phyloP scores from a whole-genome alignment of 2,329 filamentous ascomycete species.

The Stachybotrys echinatus region DNA sequence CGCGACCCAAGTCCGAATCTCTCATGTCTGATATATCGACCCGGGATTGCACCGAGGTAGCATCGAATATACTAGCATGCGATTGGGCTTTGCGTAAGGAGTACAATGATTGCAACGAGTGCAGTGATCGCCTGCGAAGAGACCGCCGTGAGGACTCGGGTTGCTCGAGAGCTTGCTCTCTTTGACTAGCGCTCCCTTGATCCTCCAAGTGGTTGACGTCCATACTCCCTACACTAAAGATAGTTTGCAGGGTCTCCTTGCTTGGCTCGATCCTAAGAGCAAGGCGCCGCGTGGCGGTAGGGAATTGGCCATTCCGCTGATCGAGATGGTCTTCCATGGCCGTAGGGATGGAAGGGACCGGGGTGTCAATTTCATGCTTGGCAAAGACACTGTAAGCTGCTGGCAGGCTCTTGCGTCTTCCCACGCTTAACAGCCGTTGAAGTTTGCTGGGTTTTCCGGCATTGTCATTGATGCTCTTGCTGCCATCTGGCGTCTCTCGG shows the following conservation, averaged over 20 bases:
- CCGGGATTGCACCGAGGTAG: not conserved
- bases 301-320: conserved; percentile 26
- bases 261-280: conserved; percentile 33
- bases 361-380: conserved; percentile 7
- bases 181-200: not conserved
- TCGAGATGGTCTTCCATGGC: conserved; percentile 29
- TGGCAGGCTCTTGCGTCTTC: conserved; percentile 12
- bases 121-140: not conserved
- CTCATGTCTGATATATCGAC: not conserved
- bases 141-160: not conserved
- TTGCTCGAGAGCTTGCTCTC: not conserved
- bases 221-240: conserved; percentile 43
- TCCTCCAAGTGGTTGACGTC: conserved; percentile 17
- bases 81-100: not conserved
- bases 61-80: not conserved
- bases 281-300: conserved; percentile 28
- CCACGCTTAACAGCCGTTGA: conserved; percentile 10
- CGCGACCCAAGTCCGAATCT: not conserved
- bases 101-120: not conserved
- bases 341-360: conserved; percentile 28
- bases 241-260: conserved; percentile 43
- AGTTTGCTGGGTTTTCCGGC: conserved; percentile 8
- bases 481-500: too few species aligned
- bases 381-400: conserved; percentile 9
- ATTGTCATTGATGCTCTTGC: too few species aligned